Base-by-base conservation (phyloP, 768 basidiomycete genomes). In the Omphalotus guepiniiformis region DNA sequence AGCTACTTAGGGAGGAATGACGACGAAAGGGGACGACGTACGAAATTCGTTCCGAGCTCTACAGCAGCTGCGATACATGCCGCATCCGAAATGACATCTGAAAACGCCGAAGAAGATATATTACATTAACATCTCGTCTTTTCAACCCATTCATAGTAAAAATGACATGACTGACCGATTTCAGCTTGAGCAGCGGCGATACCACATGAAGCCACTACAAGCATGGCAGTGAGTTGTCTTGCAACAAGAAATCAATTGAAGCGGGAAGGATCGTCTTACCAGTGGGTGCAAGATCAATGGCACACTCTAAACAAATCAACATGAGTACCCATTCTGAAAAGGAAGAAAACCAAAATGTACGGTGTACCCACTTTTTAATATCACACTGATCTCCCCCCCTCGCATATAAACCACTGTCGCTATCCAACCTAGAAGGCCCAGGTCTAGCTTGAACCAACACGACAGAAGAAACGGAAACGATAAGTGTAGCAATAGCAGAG, bases 1-100 rank as follows among this genome's bases (percentile, higher is more conserved):
- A n/a, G n/a, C n/a, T n/a, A n/a, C n/a, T n/a, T n/a, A n/a, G n/a
- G n/a, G n/a, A n/a, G n/a, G n/a, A n/a, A n/a, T n/a, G n/a, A n/a
- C n/a, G n/a, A n/a, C n/a, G n/a, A n/a, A n/a, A n/a, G n/a, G n/a
- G n/a, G n/a, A n/a, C n/a, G n/a, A 29, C 41, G 28, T 19, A 42
- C 41, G 15, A 44, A 35, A 23, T 44, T 18, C 12, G 18, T 34
- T 13, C 42, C 42, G 15, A 44, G 42, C 30, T 26, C 12, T 34
- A 44, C 13, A 3, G 42, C 42, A n/a, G 42, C 42, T 13, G 11
- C 29, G 21, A 44, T 44, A 32, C 42, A 44, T 13, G 42, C 42
- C 15, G 6, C 42, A 15, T 44, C 42, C 30, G 28, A 32, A 19
- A 44, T 35, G 19, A 44, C 12, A 22, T 44, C 42, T 44, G 15